phyloP scores from a whole-genome alignment of 2,329 filamentous ascomycete genomes.

The Colletotrichum filicis region DNA sequence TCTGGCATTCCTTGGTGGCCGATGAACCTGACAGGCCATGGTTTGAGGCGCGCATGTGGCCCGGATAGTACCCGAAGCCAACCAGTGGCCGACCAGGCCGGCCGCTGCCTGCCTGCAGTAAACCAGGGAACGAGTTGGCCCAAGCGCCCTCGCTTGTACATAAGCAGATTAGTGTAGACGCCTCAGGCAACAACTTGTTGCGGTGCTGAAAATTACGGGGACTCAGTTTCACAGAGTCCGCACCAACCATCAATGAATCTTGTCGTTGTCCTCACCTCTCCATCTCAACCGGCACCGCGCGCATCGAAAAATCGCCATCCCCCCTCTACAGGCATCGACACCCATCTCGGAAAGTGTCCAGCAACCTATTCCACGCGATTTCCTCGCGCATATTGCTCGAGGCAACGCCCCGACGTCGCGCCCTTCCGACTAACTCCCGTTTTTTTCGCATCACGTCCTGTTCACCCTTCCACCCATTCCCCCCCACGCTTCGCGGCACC shows the following conservation, averaged over 20 bases:
- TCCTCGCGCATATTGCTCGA: slow-evolving; percentile 56
- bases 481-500: slow-evolving; percentile 36
- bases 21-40: not conserved
- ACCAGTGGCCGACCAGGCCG: not conserved
- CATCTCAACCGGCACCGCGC: slow-evolving; percentile 64
- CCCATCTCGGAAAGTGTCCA: slow-evolving; percentile 65
- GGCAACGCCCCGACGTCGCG: slow-evolving; percentile 54
- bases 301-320: slow-evolving; percentile 71
- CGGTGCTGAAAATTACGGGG: slow-evolving; percentile 59
- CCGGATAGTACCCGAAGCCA: slow-evolving; percentile 24
- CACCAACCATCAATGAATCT: slow-evolving; percentile 62
- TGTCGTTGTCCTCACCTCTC: slow-evolving; percentile 63
- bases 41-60: slow-evolving; percentile 7
- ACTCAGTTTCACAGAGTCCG: slow-evolving; percentile 45
- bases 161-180: slow-evolving; percentile 20
- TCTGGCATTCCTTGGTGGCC: slow-evolving; percentile 23
- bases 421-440: slow-evolving; percentile 49
- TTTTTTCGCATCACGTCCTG: slow-evolving; percentile 55
- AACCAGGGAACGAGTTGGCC: slow-evolving; percentile 18
- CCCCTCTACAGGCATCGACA: slow-evolving; percentile 68
- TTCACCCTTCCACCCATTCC: slow-evolving; percentile 41
- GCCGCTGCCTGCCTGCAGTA: slow-evolving; percentile 22
- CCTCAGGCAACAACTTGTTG: slow-evolving; percentile 41
- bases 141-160: slow-evolving; percentile 31
- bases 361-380: slow-evolving; percentile 66